These are phyloP conservation scores for Megacollybia marginata DNA, from an alignment of 768 basidiomycete species.

Conservation along the genomic window DNA sequence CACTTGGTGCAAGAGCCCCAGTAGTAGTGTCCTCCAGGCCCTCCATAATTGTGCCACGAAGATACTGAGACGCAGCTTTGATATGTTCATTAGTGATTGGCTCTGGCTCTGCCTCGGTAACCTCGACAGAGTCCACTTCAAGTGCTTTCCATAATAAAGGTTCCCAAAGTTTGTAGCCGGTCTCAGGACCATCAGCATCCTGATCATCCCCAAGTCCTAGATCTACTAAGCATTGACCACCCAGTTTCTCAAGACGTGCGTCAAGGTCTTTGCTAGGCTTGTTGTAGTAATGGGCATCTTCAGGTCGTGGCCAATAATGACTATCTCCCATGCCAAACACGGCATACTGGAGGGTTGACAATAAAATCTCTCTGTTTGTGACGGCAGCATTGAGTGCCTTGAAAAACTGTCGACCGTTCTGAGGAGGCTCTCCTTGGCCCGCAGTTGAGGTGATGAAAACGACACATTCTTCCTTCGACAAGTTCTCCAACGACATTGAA, in stretches of 20 bases:
- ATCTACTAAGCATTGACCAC: slow-evolving; percentile 65
- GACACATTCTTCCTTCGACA: slow-evolving; percentile 72
- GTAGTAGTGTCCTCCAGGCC: slow-evolving; percentile 82
- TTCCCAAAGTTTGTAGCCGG: slow-evolving; percentile 97
- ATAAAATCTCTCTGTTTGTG: slow-evolving; percentile 47
- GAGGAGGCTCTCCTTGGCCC: slow-evolving; percentile 96
- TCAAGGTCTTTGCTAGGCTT: slow-evolving; percentile 91
- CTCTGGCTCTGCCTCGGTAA: slow-evolving; percentile 90
- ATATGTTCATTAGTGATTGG: slow-evolving; percentile 99
- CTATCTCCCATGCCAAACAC: slow-evolving; percentile 98
- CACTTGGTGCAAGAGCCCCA: slow-evolving; percentile 84
- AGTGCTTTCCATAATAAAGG: slow-evolving; percentile 88
- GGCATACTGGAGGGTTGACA: slow-evolving; percentile 62
- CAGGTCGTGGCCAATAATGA: slow-evolving; percentile 97
- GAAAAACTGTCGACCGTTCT: slow-evolving; percentile 88
- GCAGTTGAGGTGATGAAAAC: slow-evolving; percentile 87
- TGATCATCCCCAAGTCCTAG: slow-evolving; percentile 94
- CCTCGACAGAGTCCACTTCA: slow-evolving; percentile 84
- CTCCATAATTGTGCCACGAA: slow-evolving; percentile 92
- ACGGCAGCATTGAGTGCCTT: slow-evolving; percentile 73
- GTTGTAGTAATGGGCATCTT: slow-evolving; percentile 98
- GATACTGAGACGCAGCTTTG: slow-evolving; percentile 90
- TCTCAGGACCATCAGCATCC: slow-evolving; percentile 92
- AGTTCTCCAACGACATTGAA: slow-evolving; percentile 65
- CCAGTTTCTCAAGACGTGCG: slow-evolving; percentile 67